phyloP scores from a whole-genome alignment of 2,329 filamentous ascomycete genomes.

The Monilinia laxa region DNA sequence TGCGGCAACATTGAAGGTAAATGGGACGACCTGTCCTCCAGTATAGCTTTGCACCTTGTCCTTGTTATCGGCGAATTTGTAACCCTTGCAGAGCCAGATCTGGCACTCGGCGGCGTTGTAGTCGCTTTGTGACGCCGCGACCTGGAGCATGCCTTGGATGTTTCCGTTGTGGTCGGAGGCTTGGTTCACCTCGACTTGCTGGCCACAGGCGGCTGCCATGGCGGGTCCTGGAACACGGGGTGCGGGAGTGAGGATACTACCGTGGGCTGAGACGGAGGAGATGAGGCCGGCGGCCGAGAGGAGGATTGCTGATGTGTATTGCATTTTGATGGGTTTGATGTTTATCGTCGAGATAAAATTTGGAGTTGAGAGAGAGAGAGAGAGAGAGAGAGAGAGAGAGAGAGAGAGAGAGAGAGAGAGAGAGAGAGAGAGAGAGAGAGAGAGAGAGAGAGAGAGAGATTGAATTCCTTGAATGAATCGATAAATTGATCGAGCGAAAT shows the following conservation, averaged over 20 bases:
- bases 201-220: conserved; percentile 45
- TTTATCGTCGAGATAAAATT: conserved; percentile 2
- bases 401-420: not conserved
- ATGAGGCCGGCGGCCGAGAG: conserved; percentile 35
- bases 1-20: conserved; percentile 47
- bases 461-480: not conserved
- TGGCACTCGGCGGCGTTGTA: conserved; percentile 40
- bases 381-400: not conserved
- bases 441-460: conserved; percentile 1
- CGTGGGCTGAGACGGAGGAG: conserved; percentile 49
- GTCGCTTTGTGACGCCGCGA: conserved; percentile 39
- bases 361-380: not conserved
- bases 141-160: conserved; percentile 41
- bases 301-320: conserved; percentile 34
- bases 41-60: conserved; percentile 47
- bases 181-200: conserved; percentile 43
- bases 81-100: conserved; percentile 51
- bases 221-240: conserved; percentile 47
- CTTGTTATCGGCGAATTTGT: conserved; percentile 47
- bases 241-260: conserved; percentile 47
- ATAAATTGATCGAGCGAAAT: conserved; percentile 14
- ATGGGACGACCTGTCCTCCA: conserved; percentile 46
- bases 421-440: not conserved
- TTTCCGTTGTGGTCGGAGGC: conserved; percentile 38
- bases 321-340: conserved; percentile 27